Evolutionary conservation across 768 basidiomycete species (phyloP).

Genomic region (Mycena indigotica): DNA sequence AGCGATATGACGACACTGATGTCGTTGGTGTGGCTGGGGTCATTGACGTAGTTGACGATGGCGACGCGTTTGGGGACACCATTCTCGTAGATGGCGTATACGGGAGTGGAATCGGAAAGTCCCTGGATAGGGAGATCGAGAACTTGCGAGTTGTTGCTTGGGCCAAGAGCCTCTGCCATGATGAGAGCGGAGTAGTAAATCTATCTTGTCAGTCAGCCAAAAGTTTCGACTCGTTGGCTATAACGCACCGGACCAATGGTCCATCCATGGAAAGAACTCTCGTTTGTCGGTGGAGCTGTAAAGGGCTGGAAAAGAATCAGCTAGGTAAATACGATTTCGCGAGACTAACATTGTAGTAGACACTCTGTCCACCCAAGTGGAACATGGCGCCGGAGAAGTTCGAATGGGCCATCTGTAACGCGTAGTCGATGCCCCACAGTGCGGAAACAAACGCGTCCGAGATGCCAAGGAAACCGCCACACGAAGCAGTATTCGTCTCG

Average conservation of each 20-base stretch:
- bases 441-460: slow-evolving; percentile 27
- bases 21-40: slow-evolving; percentile 54
- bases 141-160: slow-evolving; percentile 61
- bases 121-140: slow-evolving; percentile 57
- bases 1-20: slow-evolving; percentile 51
- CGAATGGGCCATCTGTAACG: slow-evolving; percentile 52
- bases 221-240: no score
- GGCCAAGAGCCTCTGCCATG: slow-evolving; percentile 69
- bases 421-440: slow-evolving; percentile 57
- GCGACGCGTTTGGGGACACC: slow-evolving; percentile 62
- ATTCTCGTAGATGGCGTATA: slow-evolving; percentile 75
- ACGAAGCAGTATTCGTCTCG: slow-evolving; percentile 48
- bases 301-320: neutral
- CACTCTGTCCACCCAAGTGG: slow-evolving; percentile 46
- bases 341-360: slow-evolving; percentile 70
- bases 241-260: slow-evolving; percentile 70
- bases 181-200: slow-evolving; percentile 73
- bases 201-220: no score
- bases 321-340: no score
- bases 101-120: slow-evolving; percentile 57
- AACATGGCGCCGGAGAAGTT: slow-evolving; percentile 57
- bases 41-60: slow-evolving; percentile 71
- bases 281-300: slow-evolving; percentile 50
- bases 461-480: slow-evolving; percentile 39
- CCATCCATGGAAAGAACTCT: slow-evolving; percentile 63